Conservation (phyloP, 139 green algal genomes). For the Chlorokybus atmophyticus region DNA sequence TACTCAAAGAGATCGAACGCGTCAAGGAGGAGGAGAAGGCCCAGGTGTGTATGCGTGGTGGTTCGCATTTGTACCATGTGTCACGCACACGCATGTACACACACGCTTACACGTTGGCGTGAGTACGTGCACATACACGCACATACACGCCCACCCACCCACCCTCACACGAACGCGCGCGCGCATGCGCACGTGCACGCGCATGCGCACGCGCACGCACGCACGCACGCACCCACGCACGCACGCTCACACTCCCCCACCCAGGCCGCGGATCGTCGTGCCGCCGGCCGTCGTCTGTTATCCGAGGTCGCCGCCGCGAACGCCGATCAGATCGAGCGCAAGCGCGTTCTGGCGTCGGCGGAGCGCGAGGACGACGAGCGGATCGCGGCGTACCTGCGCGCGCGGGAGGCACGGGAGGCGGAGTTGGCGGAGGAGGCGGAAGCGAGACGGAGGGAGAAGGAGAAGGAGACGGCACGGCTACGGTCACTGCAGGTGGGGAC, state of each 20-base stretch:
- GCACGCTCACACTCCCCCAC: too few relatives aligned
- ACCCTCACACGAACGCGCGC: too few relatives aligned
- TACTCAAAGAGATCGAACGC: slow-evolving; percentile 49
- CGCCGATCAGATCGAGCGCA: slow-evolving; percentile 55
- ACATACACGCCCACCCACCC: too few relatives aligned
- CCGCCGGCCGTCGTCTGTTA: slow-evolving; percentile 32
- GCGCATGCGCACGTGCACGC: too few relatives aligned
- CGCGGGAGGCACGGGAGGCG: slow-evolving; percentile 54
- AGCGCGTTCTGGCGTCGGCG: slow-evolving; percentile 42
- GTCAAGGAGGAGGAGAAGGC: slow-evolving; percentile 47
- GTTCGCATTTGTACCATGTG: too few relatives aligned
- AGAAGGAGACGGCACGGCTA: slow-evolving; percentile 70
- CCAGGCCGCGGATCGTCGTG: too few relatives aligned
- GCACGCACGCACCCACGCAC: too few relatives aligned
- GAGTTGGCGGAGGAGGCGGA: slow-evolving; percentile 51
- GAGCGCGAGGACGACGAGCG: slow-evolving; percentile 64
- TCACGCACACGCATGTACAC: too few relatives aligned
- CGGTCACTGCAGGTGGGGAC: slow-evolving; percentile 34
- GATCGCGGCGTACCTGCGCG: slow-evolving; percentile 56
- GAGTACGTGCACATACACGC: too few relatives aligned
- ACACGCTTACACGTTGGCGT: too few relatives aligned
- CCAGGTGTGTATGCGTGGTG: too few relatives aligned
- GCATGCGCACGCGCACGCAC: too few relatives aligned
- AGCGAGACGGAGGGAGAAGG: slow-evolving; percentile 51
- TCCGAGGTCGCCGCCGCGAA: slow-evolving; percentile 54